A percentile compares a stretch with the other conserved stretches of the same genome.
Conservation (phyloP, 2,329 filamentous ascomycete species). For the Trichoderma oligosporum region DNA sequence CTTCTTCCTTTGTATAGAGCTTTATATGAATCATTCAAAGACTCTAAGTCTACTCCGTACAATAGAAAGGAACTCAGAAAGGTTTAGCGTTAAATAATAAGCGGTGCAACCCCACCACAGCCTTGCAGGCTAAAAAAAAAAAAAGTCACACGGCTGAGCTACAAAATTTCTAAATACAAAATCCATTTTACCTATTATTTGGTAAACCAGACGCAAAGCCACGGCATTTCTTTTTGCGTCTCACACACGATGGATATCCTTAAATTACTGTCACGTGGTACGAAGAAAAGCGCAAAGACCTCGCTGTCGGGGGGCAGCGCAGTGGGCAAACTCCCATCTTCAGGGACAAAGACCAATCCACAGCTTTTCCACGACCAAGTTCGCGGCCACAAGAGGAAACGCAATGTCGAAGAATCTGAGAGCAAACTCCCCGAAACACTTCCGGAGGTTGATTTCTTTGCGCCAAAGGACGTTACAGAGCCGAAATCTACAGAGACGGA, state of each 20-base stretch:
- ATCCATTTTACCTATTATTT: background rate
- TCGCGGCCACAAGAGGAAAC: conserved; percentile 54
- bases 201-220: background rate
- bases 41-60: no score
- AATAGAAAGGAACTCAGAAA: no score
- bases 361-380: conserved; percentile 64
- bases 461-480: conserved; percentile 40
- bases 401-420: conserved; percentile 38
- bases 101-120: conserved; percentile 23
- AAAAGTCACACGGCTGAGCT: conserved; percentile 22
- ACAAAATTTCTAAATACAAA: conserved; percentile 22
- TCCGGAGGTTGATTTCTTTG: conserved; percentile 58
- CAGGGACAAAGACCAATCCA: conserved; percentile 60
- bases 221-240: background rate
- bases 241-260: conserved; percentile 61
- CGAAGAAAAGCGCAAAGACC: conserved; percentile 51
- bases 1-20: no score
- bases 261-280: conserved; percentile 67
- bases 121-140: conserved; percentile 21
- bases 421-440: conserved; percentile 32
- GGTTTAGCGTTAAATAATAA: conserved; percentile 7
- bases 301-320: conserved; percentile 30
- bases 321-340: conserved; percentile 55
- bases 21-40: no score
- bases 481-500: conserved; percentile 29